Base-by-base conservation (phyloP, 2,329 filamentous ascomycete genomes). In the Calonectria multiphialidica region DNA sequence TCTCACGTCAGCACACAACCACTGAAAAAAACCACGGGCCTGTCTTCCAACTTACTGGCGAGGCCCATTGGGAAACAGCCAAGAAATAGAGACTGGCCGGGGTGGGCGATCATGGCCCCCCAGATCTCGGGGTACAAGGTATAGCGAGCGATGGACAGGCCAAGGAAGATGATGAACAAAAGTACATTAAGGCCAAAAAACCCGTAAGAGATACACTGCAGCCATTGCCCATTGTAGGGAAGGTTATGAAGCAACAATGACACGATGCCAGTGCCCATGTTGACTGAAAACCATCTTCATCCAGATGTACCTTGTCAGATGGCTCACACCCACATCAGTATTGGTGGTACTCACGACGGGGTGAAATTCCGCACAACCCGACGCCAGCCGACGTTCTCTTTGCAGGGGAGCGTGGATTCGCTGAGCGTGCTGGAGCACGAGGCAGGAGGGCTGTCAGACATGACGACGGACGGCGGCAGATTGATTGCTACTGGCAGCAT, bases 31-130 rank as follows among this genome's bases (percentile, higher is more conserved):
- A 12, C 35, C 13, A 37, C 9, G 10, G 16, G 30, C 23, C 12
- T 12, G 28, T 25, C 5, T 13, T 37, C 10, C 5, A 35, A 80
- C 81, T 72, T 73, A 85, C 83, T 94, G 0, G 91, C 90, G 70
- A 94, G 88, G 0, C 88, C 92, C 90, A 94, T 94, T 0, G 92
- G 92, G 37, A 93, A 88, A 0, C 91, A 92, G 0, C 90, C 93
- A 4, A 95, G 83, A 75, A 94, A 95, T 66, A 95, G 85, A 1
- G 90, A 92, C 78, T 95, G 91, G 1, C 88, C 88, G 0, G 91
- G 92, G 79, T 95, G 91, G 2, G 85, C 83, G 42, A 94, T 88
- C 92, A 95, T 93, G 18, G 88, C 89, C 0, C 71, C 78, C 88
- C 92, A 94, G 35, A 94, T 91, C 70, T 89, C 87, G 0, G 92